Evolutionary conservation across 78 protist genomes (phyloP).

Genomic region (Dictyostelium intermedium): DNA sequence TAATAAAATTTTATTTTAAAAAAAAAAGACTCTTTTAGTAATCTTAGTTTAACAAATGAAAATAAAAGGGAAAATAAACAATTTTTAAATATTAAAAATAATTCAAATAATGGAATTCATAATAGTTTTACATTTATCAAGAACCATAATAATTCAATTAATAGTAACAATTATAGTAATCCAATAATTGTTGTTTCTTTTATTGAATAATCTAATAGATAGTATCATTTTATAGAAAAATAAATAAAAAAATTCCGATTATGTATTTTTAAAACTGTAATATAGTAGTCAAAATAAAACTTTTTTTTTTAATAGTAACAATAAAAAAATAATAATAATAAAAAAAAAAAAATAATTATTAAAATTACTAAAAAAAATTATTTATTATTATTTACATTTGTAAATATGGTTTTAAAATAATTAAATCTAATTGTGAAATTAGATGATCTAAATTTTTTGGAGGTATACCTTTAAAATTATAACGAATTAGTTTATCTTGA

Average conservation of each 20-base stretch:
- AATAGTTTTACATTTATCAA: neutral
- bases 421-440: neutral
- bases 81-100: neutral
- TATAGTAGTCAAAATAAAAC: too few relatives aligned
- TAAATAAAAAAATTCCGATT: neutral
- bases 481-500: neutral
- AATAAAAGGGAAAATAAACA: neutral
- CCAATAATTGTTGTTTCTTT: neutral
- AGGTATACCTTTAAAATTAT: neutral
- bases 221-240: too few relatives aligned
- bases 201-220: neutral
- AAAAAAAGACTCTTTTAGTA: neutral
- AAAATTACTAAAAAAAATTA: too few relatives aligned
- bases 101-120: neutral
- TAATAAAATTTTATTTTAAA: neutral
- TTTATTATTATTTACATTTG: too few relatives aligned
- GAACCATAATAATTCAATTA: neutral
- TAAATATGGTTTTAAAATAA: neutral
- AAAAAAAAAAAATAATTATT: neutral
- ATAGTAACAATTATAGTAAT: neutral
- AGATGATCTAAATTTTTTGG: neutral
- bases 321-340: neutral
- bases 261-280: too few relatives aligned
- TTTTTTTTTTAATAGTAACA: too few relatives aligned
- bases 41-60: neutral